A percentile compares a stretch with the other conserved stretches of the same genome.
Evolutionary conservation across 2,329 filamentous ascomycete species (phyloP).

Genomic region (Camillea tinctor): DNA sequence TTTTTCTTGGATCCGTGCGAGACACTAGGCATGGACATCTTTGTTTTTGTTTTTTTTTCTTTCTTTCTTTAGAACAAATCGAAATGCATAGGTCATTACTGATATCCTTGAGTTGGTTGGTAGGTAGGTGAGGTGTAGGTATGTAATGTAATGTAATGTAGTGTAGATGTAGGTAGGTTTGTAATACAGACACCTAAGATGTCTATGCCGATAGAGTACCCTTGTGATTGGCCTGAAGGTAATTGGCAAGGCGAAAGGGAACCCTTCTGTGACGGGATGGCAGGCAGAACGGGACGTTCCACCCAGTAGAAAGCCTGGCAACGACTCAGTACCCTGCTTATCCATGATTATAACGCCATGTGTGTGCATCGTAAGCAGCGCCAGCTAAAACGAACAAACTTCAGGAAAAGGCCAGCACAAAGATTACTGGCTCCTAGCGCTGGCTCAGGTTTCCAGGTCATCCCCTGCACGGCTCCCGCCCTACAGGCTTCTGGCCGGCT

Average conservation of each 20-base stretch:
- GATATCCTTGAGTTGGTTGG: neutral
- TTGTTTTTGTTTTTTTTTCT: too few species aligned
- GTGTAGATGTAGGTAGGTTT: neutral
- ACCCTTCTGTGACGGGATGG: neutral
- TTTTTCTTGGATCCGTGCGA: neutral
- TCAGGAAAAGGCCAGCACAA: constrained; percentile 13
- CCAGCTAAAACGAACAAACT: constrained; percentile 20
- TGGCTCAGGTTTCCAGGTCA: constrained; percentile 20
- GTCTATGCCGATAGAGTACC: neutral
- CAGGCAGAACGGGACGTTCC: constrained; percentile 24
- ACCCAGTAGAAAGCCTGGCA: constrained; percentile 20
- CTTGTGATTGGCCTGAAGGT: neutral
- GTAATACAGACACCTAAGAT: neutral
- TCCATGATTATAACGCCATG: constrained; percentile 20
- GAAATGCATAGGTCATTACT: neutral
- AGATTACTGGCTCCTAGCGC: constrained; percentile 23
- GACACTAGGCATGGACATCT: neutral
- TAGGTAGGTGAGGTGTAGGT: too few species aligned
- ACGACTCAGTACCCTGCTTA: constrained; percentile 26
- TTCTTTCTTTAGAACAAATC: too few species aligned
- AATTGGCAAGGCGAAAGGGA: neutral
- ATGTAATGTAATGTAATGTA: too few species aligned
- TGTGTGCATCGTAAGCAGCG: constrained; percentile 30
- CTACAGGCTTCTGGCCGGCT: constrained; percentile 26
- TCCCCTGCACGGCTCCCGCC: constrained; percentile 24